Percentiles rank a stretch among this genome's conserved stretches.
Conservation (phyloP, 331 rosid genomes). For the Phaseolus coccineus region DNA sequence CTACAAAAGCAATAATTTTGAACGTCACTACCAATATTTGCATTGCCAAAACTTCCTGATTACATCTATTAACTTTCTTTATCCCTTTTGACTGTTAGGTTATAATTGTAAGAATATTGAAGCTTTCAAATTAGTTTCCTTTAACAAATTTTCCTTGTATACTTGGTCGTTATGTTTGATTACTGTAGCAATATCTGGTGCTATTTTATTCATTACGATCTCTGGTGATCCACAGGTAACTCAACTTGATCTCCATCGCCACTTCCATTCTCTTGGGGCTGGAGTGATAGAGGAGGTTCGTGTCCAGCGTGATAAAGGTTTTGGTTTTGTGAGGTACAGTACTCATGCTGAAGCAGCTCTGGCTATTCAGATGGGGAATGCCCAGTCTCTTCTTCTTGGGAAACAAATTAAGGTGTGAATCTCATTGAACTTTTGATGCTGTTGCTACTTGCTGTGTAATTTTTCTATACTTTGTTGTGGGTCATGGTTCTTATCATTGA, state of each 20-base stretch:
- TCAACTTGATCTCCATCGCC: constrained; percentile 94
- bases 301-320: constrained; percentile 95
- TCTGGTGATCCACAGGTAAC: constrained; percentile 61
- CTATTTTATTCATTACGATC: constrained; percentile 17
- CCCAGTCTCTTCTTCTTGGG: constrained; percentile 77
- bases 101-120: neutral
- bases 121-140: neutral
- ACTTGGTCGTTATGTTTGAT: constrained; percentile 2
- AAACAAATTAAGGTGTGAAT: constrained; percentile 82
- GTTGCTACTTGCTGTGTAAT: neutral
- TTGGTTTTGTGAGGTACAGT: constrained; percentile 93
- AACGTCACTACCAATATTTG: constrained; percentile 7
- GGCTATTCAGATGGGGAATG: constrained; percentile 94
- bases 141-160: neutral
- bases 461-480: neutral
- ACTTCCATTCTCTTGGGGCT: constrained; percentile 90
- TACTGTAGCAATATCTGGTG: constrained; percentile 7
- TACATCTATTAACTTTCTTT: neutral
- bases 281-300: constrained; percentile 97
- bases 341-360: constrained; percentile 90
- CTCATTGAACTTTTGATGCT: neutral
- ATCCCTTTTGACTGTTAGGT: neutral
- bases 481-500: neutral
- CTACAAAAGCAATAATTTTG: neutral
- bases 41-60: neutral